Percentiles rank a stretch among this genome's conserved stretches.
phyloP scores from a whole-genome alignment of 176 grass and related monocot genomes.

The Musa beccarii region DNA sequence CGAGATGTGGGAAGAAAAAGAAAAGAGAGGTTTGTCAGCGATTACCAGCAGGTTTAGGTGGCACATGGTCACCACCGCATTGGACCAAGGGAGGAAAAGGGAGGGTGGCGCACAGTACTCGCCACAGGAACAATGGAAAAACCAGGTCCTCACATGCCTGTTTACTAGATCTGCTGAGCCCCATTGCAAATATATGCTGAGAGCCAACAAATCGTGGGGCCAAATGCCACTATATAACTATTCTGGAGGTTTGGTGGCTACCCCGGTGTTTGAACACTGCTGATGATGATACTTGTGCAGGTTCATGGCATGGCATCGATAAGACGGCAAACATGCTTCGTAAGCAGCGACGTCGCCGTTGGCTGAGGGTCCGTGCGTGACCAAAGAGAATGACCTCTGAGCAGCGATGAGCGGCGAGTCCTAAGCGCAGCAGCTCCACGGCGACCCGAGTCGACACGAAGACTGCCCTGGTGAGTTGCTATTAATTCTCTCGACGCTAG shows the following conservation, averaged over 20 bases:
- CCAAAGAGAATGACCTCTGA: no score
- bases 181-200: slow-evolving; percentile 16
- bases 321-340: no score
- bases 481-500: background rate
- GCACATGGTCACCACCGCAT: slow-evolving; percentile 18
- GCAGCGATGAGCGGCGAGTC: no score
- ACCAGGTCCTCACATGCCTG: slow-evolving; percentile 22
- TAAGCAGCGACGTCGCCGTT: no score
- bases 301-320: no score
- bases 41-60: slow-evolving; percentile 1
- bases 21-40: background rate
- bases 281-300: no score
- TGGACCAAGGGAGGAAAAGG: background rate
- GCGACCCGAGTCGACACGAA: no score
- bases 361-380: no score
- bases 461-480: background rate
- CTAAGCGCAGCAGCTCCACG: no score
- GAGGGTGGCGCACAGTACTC: background rate
- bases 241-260: no score
- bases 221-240: no score
- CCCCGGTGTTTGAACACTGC: no score
- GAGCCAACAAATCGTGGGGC: background rate
- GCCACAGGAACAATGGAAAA: slow-evolving; percentile 13
- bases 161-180: slow-evolving; percentile 19
- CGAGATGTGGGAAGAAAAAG: background rate